Evolutionary conservation across 257 asterid genomes (phyloP).

Genomic region (Jasminum sambac): DNA sequence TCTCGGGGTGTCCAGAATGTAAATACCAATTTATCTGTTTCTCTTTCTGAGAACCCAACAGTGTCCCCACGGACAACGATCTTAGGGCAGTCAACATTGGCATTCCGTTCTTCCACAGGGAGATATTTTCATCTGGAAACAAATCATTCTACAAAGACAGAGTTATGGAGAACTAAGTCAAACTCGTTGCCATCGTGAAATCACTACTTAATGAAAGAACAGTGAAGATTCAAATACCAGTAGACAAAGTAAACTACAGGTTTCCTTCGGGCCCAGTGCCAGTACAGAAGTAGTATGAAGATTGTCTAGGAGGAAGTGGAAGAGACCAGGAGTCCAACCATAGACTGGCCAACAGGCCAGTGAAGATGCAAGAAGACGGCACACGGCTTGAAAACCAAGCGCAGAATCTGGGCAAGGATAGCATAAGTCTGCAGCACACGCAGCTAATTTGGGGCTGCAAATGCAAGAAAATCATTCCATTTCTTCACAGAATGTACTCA

Average conservation of each 20-base stretch:
- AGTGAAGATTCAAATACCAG: slow-evolving; percentile 56
- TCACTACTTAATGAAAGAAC: slow-evolving; percentile 20
- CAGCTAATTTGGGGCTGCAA: slow-evolving; percentile 93
- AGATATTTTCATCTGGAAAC: slow-evolving; percentile 71
- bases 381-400: slow-evolving; percentile 82
- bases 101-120: slow-evolving; percentile 89
- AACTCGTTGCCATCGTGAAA: slow-evolving; percentile 20
- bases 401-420: slow-evolving; percentile 71
- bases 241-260: slow-evolving; percentile 79
- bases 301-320: slow-evolving; percentile 64
- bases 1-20: slow-evolving; percentile 64
- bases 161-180: slow-evolving; percentile 32
- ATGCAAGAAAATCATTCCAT: slow-evolving; percentile 22
- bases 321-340: slow-evolving; percentile 95
- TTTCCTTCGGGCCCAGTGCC: slow-evolving; percentile 96
- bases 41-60: slow-evolving; percentile 80
- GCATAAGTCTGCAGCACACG: slow-evolving; percentile 67
- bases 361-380: slow-evolving; percentile 89
- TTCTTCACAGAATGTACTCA: slow-evolving; percentile 15
- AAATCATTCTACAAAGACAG: slow-evolving; percentile 71
- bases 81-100: slow-evolving; percentile 69
- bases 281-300: slow-evolving; percentile 74
- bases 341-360: slow-evolving; percentile 96
- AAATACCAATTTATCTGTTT: slow-evolving; percentile 78
- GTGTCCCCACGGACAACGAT: slow-evolving; percentile 66